Conservation (phyloP, 257 asterid genomes). For the Catharanthus roseus region DNA sequence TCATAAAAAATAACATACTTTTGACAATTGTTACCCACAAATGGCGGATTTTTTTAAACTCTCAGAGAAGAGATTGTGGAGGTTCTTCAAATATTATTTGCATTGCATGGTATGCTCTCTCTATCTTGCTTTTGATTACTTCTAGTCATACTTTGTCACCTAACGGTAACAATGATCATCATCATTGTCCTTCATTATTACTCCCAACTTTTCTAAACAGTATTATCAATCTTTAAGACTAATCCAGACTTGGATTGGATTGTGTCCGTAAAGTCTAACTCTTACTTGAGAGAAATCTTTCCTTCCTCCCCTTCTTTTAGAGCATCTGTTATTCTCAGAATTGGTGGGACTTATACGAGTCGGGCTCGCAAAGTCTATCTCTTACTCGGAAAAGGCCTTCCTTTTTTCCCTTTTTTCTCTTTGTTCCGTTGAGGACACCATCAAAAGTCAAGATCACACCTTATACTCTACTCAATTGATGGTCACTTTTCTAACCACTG, state of each 20-base stretch:
- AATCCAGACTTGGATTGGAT: too few relatives aligned
- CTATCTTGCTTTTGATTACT: background rate
- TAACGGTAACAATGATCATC: constrained; percentile 37
- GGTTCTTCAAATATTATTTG: background rate
- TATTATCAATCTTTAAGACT: too few relatives aligned
- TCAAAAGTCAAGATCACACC: constrained; percentile 35
- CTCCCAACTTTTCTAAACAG: constrained; percentile 11
- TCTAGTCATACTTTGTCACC: constrained; percentile 13
- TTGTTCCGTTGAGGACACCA: constrained; percentile 11
- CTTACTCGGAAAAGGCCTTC: too few relatives aligned
- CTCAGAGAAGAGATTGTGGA: background rate
- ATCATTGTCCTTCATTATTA: constrained; percentile 34
- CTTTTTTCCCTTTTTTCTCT: constrained; percentile 4
- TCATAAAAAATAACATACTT: background rate
- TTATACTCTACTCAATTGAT: constrained; percentile 48
- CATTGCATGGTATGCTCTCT: background rate
- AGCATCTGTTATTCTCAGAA: too few relatives aligned
- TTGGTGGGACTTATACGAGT: too few relatives aligned
- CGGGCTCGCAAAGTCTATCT: too few relatives aligned
- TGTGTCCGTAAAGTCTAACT: too few relatives aligned
- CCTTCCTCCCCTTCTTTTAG: too few relatives aligned
- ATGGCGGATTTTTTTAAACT: background rate
- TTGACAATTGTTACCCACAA: background rate
- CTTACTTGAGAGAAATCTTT: too few relatives aligned
- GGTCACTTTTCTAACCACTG: constrained; percentile 11